Base-by-base conservation (phyloP, 2,329 filamentous ascomycete genomes). In the Sclerotinia glacialis region DNA sequence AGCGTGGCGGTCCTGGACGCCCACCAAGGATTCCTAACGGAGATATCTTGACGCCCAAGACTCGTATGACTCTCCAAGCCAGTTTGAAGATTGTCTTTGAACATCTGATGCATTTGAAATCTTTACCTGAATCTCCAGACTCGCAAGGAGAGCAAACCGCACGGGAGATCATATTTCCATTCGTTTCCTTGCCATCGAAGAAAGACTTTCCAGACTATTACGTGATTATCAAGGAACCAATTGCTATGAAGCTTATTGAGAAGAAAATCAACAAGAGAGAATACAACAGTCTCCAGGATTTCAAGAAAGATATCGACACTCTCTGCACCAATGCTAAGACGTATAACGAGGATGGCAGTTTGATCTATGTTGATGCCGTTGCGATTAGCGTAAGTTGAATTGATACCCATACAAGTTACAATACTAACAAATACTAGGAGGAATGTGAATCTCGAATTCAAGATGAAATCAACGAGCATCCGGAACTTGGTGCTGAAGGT, bases 221-320 rank as follows among this genome's bases (percentile, higher is more conserved):
- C 77, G 81, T 94, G 76, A 87, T 97, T 78, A 99, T 99, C 77
- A 86, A 89, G 76, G 89, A 89, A 65, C 95, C 95, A 0, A 97
- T 99, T 75, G 94, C 91, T 76, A 97, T 98, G 90, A 95, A 97
- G 73, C 89, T 93, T 77, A 97, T 99, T 75, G 88, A 92, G 77
- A 91, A 90, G 77, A 94, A 92, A 82, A 97, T 99, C 80, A 97
- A 97, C 82, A 94, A 92, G 79, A 92, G 96, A 75, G 92, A 97
- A 76, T 99, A 99, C 78, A 87, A 86, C 72, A 90, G 85, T 74
- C 79, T 97, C 68, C 87, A 86, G 75, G 91, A 93, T 72, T 87
- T 99, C 83, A 85, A 87, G 65, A 87, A 86, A 71, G 96, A 99
- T 75, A 88, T 99, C 69, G 86, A 88, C 61, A 80, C 94, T 70